Conservation (phyloP, 306 rosid species). For the Cucurbita moschata region DNA sequence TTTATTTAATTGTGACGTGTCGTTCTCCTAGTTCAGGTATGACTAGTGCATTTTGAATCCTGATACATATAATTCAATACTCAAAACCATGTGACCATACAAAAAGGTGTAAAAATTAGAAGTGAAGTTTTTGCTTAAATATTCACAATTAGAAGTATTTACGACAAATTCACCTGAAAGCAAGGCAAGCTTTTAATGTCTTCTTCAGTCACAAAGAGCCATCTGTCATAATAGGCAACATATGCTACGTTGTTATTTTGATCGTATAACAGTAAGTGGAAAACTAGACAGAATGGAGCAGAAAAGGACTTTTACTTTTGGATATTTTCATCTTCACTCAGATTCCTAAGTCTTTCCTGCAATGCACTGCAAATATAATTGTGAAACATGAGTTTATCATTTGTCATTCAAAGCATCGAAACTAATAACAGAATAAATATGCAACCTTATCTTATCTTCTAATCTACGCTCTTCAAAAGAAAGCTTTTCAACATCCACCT, state of each 20-base stretch:
- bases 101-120: constrained; percentile 7
- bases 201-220: constrained; percentile 85
- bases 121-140: constrained; percentile 2
- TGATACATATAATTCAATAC: neutral
- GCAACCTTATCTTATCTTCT: constrained; percentile 82
- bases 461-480: constrained; percentile 57
- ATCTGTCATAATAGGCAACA: constrained; percentile 28
- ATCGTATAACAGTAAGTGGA: neutral
- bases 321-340: constrained; percentile 75
- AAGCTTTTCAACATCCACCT: constrained; percentile 76
- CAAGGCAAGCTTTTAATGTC: constrained; percentile 78
- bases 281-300: constrained; percentile 9
- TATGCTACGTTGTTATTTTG: neutral
- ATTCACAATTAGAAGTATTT: neutral
- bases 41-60: neutral
- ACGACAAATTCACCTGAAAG: constrained; percentile 43
- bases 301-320: constrained; percentile 40
- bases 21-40: neutral
- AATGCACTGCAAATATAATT: constrained; percentile 45
- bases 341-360: constrained; percentile 73
- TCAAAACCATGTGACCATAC: neutral
- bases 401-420: neutral
- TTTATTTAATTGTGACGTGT: neutral
- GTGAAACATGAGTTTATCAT: constrained; percentile 3
- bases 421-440: constrained; percentile 11